Conservation (phyloP, 1,284 basidiomycete species). For the Amylostereum areolatum region DNA sequence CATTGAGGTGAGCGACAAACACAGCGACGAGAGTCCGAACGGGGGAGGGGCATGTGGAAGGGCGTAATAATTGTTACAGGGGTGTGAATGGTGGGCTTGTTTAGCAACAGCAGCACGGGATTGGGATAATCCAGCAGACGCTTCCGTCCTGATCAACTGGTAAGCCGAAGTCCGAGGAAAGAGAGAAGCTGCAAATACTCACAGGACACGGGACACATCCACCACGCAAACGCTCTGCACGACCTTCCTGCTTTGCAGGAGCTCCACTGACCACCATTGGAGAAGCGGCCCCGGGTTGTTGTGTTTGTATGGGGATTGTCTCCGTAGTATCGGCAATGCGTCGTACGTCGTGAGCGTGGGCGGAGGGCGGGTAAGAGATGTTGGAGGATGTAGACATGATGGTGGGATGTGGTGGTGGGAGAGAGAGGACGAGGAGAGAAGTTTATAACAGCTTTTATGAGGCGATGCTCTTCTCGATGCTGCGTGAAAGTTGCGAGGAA, state of each 20-base stretch:
- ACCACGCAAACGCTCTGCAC: not conserved
- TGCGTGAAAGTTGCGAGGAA: no score
- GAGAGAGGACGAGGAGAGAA: no score
- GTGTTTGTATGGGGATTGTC: not conserved
- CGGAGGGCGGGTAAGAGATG: not conserved
- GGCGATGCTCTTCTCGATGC: no score
- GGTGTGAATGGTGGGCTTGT: no score
- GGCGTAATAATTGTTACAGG: no score
- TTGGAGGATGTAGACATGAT: not conserved
- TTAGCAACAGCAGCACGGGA: constrained; percentile 1
- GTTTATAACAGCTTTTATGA: no score
- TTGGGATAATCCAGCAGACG: not conserved
- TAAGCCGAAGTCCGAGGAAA: not conserved
- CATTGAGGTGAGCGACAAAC: no score
- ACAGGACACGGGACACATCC: constrained; percentile 1
- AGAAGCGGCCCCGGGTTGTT: not conserved
- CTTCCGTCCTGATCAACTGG: not conserved
- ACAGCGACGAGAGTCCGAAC: no score
- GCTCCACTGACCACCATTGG: not conserved
- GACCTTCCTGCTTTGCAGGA: not conserved
- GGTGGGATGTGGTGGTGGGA: no score
- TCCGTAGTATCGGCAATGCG: not conserved
- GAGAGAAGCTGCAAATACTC: not conserved
- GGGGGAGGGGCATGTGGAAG: no score
- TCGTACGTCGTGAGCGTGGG: not conserved